Base-by-base conservation (phyloP, 176 grass and related monocot species). In the Musa itinerans region DNA sequence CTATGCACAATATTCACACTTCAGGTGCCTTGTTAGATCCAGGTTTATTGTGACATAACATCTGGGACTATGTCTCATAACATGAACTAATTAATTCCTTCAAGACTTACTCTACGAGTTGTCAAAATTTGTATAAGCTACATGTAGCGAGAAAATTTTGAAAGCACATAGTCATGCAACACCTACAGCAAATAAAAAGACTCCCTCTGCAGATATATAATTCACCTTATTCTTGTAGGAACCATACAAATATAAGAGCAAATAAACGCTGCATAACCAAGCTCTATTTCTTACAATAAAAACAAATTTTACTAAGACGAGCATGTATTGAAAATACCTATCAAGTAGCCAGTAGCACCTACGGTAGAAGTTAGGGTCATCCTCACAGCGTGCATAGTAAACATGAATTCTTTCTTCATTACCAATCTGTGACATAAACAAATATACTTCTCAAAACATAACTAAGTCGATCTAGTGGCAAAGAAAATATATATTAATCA, bases 331-430 rank as follows among this genome's bases (percentile, higher is more conserved):
- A 63, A 84, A 58, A 80, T 91, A 99, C 95, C 89, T 99, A 83
- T 99, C 90, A 86, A 99, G 88, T 50, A 99, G 80, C 95, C 95
- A 99, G 73, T 94, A 99, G 85, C 95, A 91, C 78, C 95, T 87
- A 43, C 95, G 80, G 59, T 89, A 94, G 71, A 91, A 94, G 81
- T 89, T 94, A 70, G 95, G 95, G 83, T 99, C 89, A 81, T 89
- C 86, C 73, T 99, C 90, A 72, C 90, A 84, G 66, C 95, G 91
- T 86, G 95, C 95, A 86, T 99, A 99, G 85, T 99, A 99, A 20
- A 99, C 95, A 66, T 99, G 95, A 72, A 99, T 88, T 81, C 79
- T 94, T 79, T 99, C 90, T 84, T 91, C 90, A 83, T 89, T 91
- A 69, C 95, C 95, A 68, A 99, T 87, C 95, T 99, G 69, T 52